Evolutionary conservation across 192 early-diverging fungal species (phyloP), one percentile per base, ranked within the genome.

Genomic region (Coemansia sp.): DNA sequence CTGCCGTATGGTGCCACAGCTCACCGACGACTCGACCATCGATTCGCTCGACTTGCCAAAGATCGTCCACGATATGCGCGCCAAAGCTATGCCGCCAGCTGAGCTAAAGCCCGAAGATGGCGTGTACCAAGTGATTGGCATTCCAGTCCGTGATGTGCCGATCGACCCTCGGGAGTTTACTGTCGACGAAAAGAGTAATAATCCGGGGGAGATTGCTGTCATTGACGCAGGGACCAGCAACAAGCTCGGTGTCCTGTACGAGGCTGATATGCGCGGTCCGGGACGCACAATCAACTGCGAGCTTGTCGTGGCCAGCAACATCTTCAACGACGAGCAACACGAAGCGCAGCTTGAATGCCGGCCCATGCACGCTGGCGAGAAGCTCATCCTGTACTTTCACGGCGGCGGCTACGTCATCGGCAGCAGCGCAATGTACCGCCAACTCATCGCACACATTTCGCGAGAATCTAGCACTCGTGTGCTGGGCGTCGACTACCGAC

Each of bases 311-410:
- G 49, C 49, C 9, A 35, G 32, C 32, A 9, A 35, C 32, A 35
- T 35, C 6, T 35, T 35, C 32, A 7, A 7, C 25, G 27, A 27
- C 32, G 0, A 35, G 32, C 32, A 35, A 8, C 7, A 8, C 32
- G 7, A 35, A 8, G 32, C 39, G 4, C 54, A 57, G 38, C 66
- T 76, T 21, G 53, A 35, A 10, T 77, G 69, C 22, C 21, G 32
- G 12, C 75, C 75, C 25, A 12, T 71, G 0, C n/a, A 58, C 0
- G 19, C 19, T 10, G 43, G 66, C 11, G 83, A 85, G 35, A 69
- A 72, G 15, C 81, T 87, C 1, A 59, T 93, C 4, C 69, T 93
- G 19, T 94, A 88, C 62, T 60, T 89, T 19, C 93, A 93, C 57
- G 93, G 93, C 43, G 90, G 91, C 41, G 89, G 72, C 2, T 91